These are phyloP conservation scores for Pythium insidiosum DNA, from an alignment of 352 stramenopile species.

Conservation along the genomic window DNA sequence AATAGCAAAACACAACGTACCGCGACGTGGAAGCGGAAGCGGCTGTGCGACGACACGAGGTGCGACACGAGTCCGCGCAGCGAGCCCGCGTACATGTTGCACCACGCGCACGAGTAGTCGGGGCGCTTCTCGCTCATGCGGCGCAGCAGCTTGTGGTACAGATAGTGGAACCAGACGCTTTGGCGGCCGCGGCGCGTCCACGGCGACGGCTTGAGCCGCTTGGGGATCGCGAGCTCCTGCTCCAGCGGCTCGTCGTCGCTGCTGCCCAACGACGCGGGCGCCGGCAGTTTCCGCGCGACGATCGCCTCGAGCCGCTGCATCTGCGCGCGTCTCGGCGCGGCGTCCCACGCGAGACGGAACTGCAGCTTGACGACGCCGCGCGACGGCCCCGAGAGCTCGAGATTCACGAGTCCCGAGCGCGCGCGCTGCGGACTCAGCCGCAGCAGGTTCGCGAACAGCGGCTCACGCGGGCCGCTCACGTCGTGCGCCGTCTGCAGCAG, in stretches of 20 bases:
- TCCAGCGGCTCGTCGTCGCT: conserved; percentile 16
- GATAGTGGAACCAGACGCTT: conserved; percentile 71
- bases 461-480: conserved; percentile 17
- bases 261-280: conserved; percentile 4
- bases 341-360: conserved; percentile 41
- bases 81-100: conserved; percentile 73
- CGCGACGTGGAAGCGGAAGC: conserved; percentile 70
- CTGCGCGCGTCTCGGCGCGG: conserved; percentile 22
- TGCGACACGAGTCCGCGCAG: conserved; percentile 65
- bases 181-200: conserved; percentile 11
- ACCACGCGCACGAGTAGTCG: conserved; percentile 78
- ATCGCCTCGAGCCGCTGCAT: conserved; percentile 35
- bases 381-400: conserved; percentile 23
- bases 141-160: conserved; percentile 76
- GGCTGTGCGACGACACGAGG: conserved; percentile 68
- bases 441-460: conserved; percentile 62
- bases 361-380: conserved; percentile 45
- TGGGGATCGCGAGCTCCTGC: conserved; percentile 25
- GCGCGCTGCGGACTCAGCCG: conserved; percentile 34
- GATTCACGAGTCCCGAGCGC: conserved; percentile 33
- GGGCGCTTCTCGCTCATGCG: conserved; percentile 76
- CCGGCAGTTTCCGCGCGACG: conserved; percentile 25
- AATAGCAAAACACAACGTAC: conserved; percentile 22
- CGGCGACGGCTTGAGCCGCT: conserved; percentile 19
- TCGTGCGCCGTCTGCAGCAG: conserved; percentile 19